Percentiles rank a stretch among this genome's conserved stretches.
phyloP scores from a whole-genome alignment of 116 monocot species.

The Zostera marina region DNA sequence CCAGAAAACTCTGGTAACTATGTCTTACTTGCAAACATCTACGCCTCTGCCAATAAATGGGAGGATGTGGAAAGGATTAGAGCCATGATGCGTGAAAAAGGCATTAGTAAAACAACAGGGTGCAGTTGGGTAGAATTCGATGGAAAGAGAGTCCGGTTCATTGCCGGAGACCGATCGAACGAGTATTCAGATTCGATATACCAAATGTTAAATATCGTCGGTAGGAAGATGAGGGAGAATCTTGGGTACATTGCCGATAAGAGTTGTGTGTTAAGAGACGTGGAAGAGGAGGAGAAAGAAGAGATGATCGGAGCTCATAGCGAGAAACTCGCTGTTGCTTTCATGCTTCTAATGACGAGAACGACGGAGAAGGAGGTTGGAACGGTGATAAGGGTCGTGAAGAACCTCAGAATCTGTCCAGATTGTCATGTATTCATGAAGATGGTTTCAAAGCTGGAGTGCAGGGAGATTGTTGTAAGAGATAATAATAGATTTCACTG shows the following conservation, averaged over 20 bases:
- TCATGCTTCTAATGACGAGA: conserved; percentile 7
- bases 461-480: conserved; percentile 25
- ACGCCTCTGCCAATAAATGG: conserved; percentile 20
- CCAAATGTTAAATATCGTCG: conserved; percentile 3
- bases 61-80: conserved; percentile 15
- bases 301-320: conserved; percentile 25
- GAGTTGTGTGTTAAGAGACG: conserved; percentile 23
- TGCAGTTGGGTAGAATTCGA: conserved; percentile 25
- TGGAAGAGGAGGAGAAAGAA: conserved; percentile 35
- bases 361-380: not conserved
- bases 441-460: conserved; percentile 21
- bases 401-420: conserved; percentile 30
- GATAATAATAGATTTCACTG: conserved; percentile 30
- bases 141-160: conserved; percentile 13
- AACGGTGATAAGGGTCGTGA: conserved; percentile 19
- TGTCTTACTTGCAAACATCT: conserved; percentile 18
- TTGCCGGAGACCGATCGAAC: conserved; percentile 18
- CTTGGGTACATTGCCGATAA: conserved; percentile 22
- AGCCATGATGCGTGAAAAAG: conserved; percentile 15
- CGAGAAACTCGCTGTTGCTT: conserved; percentile 23
- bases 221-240: conserved; percentile 15
- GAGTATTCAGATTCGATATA: conserved; percentile 10
- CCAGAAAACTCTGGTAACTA: conserved; percentile 30
- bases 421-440: conserved; percentile 28
- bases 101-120: conserved; percentile 15